Evolutionary conservation across 495 filamentous ascomycete species (phyloP), one percentile per base, ranked within the genome.

Genomic region (Penicillium goetzii): DNA sequence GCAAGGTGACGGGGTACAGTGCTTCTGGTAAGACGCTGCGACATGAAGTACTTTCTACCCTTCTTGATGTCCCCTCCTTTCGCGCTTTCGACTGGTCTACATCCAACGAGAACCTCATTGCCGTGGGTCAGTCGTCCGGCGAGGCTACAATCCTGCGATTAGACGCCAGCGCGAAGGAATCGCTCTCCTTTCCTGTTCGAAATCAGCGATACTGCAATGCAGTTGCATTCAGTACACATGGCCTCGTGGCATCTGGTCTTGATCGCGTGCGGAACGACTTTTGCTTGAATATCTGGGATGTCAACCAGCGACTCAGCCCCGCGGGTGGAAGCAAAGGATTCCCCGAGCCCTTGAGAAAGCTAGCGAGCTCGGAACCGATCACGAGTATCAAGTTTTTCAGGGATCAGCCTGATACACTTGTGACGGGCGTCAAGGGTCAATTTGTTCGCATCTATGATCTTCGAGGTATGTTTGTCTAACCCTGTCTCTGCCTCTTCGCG

Each of bases 71-170:
- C 19, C 93, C 93, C n/a, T 81, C 85, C 9, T 89, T 96, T 69
- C 92, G 89, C 55, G 92, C 93, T 30, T 97, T 96, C 76, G 95
- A 98, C 79, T 98, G 96, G 95, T 97, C 96, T 0, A 89, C 91
- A 11, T 81, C 83, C 19, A 82, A 91, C 64, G 86, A 86, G 74
- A 88, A 88, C 53, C 80, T 98, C 45, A 85, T 97, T 45, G 92
- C 90, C 30, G 86, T 98, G 17, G 95, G 95, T 30, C 90, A 92
- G 66, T 84, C 87, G 12, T 91, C 89, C 54, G 96, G 95, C 33
- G 88, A 95, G 66, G 90, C 93, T 61, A 90, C 89, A 52, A 83
- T 99, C 26, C 74, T 97, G 61, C 86, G 90, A 53, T 84, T 97
- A 52, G 86, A 92, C 65, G 84, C 88, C 55, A 80, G 76, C 52